These are phyloP conservation scores for Fusarium floridanum DNA, from an alignment of 2,329 filamentous ascomycete species.

Conservation along the genomic window DNA sequence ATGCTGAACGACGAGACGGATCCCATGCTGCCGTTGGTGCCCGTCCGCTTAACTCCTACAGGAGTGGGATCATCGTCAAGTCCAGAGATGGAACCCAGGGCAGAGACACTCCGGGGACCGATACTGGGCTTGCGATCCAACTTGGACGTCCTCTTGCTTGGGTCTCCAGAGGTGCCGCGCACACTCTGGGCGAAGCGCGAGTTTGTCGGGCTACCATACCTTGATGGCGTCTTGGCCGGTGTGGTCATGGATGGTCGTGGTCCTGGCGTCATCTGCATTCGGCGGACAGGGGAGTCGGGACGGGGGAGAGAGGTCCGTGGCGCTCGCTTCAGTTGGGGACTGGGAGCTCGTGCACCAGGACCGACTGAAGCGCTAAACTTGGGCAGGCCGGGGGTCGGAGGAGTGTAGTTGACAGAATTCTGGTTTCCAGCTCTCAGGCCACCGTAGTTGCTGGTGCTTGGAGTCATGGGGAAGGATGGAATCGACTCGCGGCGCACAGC, in stretches of 20 bases:
- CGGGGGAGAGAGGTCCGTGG: conserved; percentile 84
- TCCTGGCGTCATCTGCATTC: conserved; percentile 72
- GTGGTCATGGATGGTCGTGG: conserved; percentile 67
- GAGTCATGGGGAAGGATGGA: conserved; percentile 72
- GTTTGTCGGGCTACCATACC: conserved; percentile 61
- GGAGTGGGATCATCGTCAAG: conserved; percentile 72
- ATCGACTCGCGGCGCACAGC: conserved; percentile 77
- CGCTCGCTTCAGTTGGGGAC: conserved; percentile 76
- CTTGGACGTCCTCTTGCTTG: conserved; percentile 66
- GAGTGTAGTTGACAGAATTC: conserved; percentile 71
- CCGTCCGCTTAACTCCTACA: conserved; percentile 63
- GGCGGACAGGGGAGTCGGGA: conserved; percentile 87
- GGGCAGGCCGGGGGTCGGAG: conserved; percentile 74
- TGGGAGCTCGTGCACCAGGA: conserved; percentile 74
- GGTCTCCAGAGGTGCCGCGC: conserved; percentile 71
- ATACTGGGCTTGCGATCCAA: conserved; percentile 65
- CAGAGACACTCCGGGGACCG: conserved; percentile 70
- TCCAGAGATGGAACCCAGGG: conserved; percentile 64
- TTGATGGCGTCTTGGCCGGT: conserved; percentile 57
- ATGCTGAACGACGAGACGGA: conserved; percentile 68
- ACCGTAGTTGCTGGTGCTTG: conserved; percentile 72
- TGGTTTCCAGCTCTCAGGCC: conserved; percentile 68
- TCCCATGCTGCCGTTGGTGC: conserved; percentile 66
- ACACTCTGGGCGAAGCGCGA: conserved; percentile 73
- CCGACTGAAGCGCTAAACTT: conserved; percentile 93